Base-by-base conservation (phyloP, 306 rosid species). In the Hylodesmum podocarpum region DNA sequence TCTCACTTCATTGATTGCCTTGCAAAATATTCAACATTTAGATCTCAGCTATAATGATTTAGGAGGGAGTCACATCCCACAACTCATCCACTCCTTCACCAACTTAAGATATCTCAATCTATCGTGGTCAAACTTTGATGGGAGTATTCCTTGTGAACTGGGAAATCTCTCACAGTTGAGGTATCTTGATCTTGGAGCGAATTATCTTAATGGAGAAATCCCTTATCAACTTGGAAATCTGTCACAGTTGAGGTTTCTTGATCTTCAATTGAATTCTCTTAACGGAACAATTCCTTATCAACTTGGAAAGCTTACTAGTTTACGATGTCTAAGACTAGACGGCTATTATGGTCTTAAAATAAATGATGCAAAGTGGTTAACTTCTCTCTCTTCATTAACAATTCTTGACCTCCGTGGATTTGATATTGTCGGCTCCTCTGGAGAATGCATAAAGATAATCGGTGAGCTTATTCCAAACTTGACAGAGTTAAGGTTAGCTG, bases 51-150 rank as follows among this genome's bases (percentile, higher is more conserved):
- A 0, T 0, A 36, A n/a, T 47, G 0, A 0, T 6, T 69, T 59
- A 0, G 0, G 0, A 3, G 3, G 0, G 0, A 44, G 19, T 44
- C 6, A 3, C 1, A 78, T 78, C n/a, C 71, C 64, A 6, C 11
- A 78, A 37, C 7, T 6, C 2, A 59, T 59, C 2, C 72, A 15
- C 4, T 47, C 22, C 2, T 59, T 78, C 13, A 10, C 8, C 15
- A 36, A 47, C 3, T 68, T 68, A n/a, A 67, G 49, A 12, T 68
- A 78, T 68, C 81, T 78, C 19, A 31, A 78, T 34, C 62, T 68
- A 12, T 78, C 76, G 3, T 0, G 0, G 0, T 0, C 14, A 5
- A 0, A 0, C 0, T 31, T 58, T 14, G 10, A 0, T 28, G 19
- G 39, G 39, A 7, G 21, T 0, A 28, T 58, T 1, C 22, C 65